These are phyloP conservation scores for Cladochytrium replicatum DNA, from an alignment of 192 early-diverging fungal genomes.

Conservation along the genomic window DNA sequence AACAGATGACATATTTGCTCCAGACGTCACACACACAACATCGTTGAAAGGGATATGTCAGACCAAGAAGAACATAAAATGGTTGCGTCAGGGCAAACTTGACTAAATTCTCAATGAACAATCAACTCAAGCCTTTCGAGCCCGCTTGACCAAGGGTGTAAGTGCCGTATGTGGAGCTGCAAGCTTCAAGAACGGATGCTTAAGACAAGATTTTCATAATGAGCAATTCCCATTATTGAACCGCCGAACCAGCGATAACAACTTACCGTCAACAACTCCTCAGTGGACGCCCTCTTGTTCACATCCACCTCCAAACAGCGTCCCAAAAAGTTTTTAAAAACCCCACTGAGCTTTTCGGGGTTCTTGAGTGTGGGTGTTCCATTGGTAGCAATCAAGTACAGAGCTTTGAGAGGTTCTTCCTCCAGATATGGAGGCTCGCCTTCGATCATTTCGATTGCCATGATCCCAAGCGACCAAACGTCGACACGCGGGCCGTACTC, in stretches of 20 bases:
- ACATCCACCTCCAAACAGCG: constrained; percentile 88
- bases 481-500: constrained; percentile 90
- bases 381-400: constrained; percentile 73
- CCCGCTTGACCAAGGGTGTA: constrained; percentile 62
- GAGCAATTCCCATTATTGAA: not conserved
- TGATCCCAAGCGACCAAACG: constrained; percentile 96
- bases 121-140: constrained; percentile 7
- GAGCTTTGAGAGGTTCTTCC: constrained; percentile 72
- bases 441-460: constrained; percentile 97
- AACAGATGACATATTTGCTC: not conserved
- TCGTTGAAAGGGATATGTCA: too few relatives aligned
- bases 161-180: constrained; percentile 67
- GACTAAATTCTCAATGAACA: not conserved
- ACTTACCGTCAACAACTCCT: constrained; percentile 64
- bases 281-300: constrained; percentile 64
- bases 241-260: not conserved
- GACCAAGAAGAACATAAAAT: not conserved
- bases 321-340: constrained; percentile 87
- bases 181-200: constrained; percentile 80
- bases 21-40: not conserved
- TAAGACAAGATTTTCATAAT: constrained; percentile 5
- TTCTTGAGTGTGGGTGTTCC: constrained; percentile 86
- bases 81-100: not conserved
- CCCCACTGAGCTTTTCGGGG: constrained; percentile 69
- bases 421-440: constrained; percentile 95